Percentiles rank a stretch among this genome's conserved stretches.
Conservation (phyloP, 495 filamentous ascomycete species). For the Aspergillus heteromorphus region DNA sequence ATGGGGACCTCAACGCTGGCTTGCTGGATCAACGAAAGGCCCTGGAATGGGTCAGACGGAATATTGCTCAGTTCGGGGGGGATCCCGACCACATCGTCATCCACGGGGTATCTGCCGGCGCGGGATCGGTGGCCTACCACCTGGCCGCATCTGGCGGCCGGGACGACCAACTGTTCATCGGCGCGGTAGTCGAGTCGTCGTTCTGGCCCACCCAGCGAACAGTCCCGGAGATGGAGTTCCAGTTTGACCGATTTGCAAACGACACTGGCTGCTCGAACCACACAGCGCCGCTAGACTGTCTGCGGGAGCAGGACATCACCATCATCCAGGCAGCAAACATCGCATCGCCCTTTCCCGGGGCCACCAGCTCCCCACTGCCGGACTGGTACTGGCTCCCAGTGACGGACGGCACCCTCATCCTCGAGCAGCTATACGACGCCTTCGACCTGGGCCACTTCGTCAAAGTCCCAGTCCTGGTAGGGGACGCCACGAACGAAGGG, state of each 20-base stretch:
- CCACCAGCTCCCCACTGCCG: conserved; percentile 29
- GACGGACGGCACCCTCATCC: conserved; percentile 51
- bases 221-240: conserved; percentile 53
- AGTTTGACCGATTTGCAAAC: conserved; percentile 52
- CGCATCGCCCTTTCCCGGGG: conserved; percentile 47
- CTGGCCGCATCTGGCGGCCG: conserved; percentile 53
- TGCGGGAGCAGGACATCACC: conserved; percentile 45
- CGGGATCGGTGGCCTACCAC: conserved; percentile 58
- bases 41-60: conserved; percentile 57
- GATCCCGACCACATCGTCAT: conserved; percentile 64
- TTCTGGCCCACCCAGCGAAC: conserved; percentile 58
- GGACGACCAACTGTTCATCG: conserved; percentile 52
- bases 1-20: conserved; percentile 54
- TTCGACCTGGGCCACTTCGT: conserved; percentile 52
- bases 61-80: conserved; percentile 69
- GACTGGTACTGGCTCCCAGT: conserved; percentile 49
- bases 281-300: conserved; percentile 45
- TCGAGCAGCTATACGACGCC: conserved; percentile 48
- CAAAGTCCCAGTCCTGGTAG: conserved; percentile 58
- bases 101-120: conserved; percentile 63
- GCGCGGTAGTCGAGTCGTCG: conserved; percentile 54
- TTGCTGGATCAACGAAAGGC: conserved; percentile 61
- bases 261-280: conserved; percentile 41
- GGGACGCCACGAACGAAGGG: conserved; percentile 64
- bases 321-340: conserved; percentile 46